Percentiles rank a stretch among this genome's conserved stretches.
Evolutionary conservation across 805 yeast species (phyloP).

Genomic region (Candida bentonensis): DNA sequence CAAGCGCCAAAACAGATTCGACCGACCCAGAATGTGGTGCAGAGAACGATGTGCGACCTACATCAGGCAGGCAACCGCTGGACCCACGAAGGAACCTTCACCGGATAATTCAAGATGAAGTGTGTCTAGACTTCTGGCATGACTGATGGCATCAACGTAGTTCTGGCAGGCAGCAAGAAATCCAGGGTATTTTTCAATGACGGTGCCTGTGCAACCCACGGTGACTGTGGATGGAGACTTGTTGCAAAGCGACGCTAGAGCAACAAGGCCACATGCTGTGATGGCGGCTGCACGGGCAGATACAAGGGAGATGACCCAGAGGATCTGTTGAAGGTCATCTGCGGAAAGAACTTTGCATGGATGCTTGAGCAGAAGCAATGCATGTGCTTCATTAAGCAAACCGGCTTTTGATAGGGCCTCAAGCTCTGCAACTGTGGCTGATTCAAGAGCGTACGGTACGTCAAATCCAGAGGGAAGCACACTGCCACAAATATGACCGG

Average conservation of each 20-base stretch:
- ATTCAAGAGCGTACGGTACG: conserved; percentile 13
- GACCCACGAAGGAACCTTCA: conserved; percentile 16
- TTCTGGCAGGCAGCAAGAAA: conserved; percentile 17
- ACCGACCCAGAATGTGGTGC: too few species aligned
- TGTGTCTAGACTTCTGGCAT: conserved; percentile 7
- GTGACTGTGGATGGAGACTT: conserved; percentile 9
- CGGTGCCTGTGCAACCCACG: conserved; percentile 21
- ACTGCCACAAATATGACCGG: conserved; percentile 20
- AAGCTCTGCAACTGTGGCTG: conserved; percentile 14
- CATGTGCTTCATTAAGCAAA: conserved; percentile 12
- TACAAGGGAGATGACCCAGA: conserved; percentile 15
- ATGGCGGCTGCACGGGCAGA: conserved; percentile 22
- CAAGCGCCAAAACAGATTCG: too few species aligned
- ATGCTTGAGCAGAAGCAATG: conserved; percentile 9
- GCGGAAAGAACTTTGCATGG: conserved; percentile 8
- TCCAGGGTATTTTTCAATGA: conserved; percentile 19
- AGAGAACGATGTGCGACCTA: too few species aligned
- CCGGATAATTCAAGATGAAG: conserved; percentile 7
- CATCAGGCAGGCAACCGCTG: conserved; percentile 16
- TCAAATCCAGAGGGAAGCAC: conserved; percentile 14
- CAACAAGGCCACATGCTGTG: conserved; percentile 18
- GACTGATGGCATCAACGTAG: conserved; percentile 11
- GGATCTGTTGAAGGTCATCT: conserved; percentile 13
- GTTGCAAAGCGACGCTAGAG: conserved; percentile 12
- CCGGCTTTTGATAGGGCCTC: conserved; percentile 12